Evolutionary conservation across 2,329 filamentous ascomycete genomes (phyloP).

Genomic region (Alternaria rosae): DNA sequence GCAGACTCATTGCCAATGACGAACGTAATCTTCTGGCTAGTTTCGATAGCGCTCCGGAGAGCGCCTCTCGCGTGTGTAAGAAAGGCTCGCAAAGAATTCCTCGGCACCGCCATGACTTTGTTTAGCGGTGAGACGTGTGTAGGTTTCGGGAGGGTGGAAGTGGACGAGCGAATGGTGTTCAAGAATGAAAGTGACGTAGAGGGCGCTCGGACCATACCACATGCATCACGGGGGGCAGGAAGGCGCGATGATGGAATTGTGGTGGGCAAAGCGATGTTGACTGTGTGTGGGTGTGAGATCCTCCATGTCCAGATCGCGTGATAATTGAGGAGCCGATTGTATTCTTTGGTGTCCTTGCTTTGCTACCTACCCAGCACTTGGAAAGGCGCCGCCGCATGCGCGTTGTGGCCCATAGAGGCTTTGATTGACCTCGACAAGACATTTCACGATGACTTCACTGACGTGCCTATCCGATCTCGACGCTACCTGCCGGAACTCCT

Average conservation of each 20-base stretch:
- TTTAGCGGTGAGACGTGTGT: slow-evolving; percentile 20
- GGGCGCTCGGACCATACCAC: slow-evolving; percentile 21
- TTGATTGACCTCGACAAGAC: no score
- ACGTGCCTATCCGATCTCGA: slow-evolving; percentile 53
- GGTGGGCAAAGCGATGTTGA: neutral
- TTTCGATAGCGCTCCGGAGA: slow-evolving; percentile 51
- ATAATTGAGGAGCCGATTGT: neutral
- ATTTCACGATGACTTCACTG: neutral
- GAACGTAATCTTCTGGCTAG: slow-evolving; percentile 54
- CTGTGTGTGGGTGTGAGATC: neutral
- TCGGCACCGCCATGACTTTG: slow-evolving; percentile 51
- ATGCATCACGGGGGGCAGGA: slow-evolving; percentile 9
- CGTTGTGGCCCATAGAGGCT: neutral
- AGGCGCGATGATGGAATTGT: neutral
- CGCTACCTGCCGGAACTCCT: slow-evolving; percentile 61
- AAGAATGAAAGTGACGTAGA: slow-evolving; percentile 23
- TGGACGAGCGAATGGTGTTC: slow-evolving; percentile 1
- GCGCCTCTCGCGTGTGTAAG: slow-evolving; percentile 54
- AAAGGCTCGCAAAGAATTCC: slow-evolving; percentile 57
- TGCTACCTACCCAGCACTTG: slow-evolving; percentile 15
- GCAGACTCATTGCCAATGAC: slow-evolving; percentile 64
- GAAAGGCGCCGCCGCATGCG: neutral
- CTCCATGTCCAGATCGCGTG: neutral
- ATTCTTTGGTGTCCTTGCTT: neutral
- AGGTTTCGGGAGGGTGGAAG: slow-evolving; percentile 4